A percentile compares a stretch with the other conserved stretches of the same genome.
These are phyloP conservation scores for Lepraria neglecta DNA, from an alignment of 495 filamentous ascomycete species.

Conservation along the genomic window DNA sequence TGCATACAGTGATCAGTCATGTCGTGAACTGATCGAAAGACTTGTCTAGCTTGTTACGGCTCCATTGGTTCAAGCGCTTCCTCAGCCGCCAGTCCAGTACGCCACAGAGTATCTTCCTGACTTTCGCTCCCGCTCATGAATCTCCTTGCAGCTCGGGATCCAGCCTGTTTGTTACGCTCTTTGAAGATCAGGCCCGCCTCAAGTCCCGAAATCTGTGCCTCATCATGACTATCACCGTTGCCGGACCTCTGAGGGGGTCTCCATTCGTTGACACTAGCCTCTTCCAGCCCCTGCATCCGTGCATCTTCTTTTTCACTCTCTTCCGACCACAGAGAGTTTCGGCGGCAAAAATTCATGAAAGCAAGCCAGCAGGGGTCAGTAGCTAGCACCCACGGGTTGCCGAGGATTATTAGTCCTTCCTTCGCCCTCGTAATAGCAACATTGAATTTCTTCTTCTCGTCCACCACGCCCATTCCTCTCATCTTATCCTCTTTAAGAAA, in stretches of 20 bases:
- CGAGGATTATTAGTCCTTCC: conserved; percentile 47
- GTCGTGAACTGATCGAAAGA: too few relatives aligned
- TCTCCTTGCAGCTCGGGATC: conserved; percentile 10
- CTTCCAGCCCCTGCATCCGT: conserved; percentile 6
- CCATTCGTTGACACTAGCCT: conserved; percentile 16
- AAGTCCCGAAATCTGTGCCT: conserved; percentile 19
- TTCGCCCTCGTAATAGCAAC: conserved; percentile 53
- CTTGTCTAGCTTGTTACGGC: neutral
- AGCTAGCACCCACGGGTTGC: conserved; percentile 42
- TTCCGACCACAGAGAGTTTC: conserved; percentile 37
- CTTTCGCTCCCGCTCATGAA: conserved; percentile 18
- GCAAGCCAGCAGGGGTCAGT: conserved; percentile 40
- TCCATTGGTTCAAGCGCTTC: neutral
- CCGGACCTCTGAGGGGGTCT: neutral
- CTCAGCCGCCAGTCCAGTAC: conserved; percentile 24
- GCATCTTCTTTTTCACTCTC: conserved; percentile 13
- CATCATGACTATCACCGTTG: neutral
- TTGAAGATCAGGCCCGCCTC: conserved; percentile 26
- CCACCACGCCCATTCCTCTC: conserved; percentile 45
- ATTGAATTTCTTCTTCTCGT: conserved; percentile 44
- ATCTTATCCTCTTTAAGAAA: conserved; percentile 43
- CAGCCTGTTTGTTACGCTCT: conserved; percentile 18
- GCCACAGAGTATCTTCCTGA: conserved; percentile 31
- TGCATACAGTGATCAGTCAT: too few relatives aligned
- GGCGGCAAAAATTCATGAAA: conserved; percentile 43